Conservation (phyloP, 768 basidiomycete species). For the Gymnopilus dilepis region DNA sequence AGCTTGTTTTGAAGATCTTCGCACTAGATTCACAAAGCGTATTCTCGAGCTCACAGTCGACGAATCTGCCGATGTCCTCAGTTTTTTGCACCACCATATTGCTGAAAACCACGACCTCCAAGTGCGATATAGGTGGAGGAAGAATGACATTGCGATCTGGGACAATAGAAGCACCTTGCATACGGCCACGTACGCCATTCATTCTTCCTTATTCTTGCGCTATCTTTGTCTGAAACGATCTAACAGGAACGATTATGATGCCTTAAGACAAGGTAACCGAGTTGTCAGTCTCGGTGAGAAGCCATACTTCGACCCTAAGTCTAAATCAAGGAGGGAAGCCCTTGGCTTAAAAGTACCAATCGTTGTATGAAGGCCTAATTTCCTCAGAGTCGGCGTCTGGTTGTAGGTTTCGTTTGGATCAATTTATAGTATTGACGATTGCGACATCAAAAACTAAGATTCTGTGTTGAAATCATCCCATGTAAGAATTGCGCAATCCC, state of each 20-base stretch:
- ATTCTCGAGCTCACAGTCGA: conserved; percentile 58
- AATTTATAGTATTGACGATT: too few species aligned
- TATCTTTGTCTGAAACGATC: background rate
- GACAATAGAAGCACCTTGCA: conserved; percentile 61
- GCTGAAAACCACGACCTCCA: conserved; percentile 60
- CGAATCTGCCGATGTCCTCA: conserved; percentile 56
- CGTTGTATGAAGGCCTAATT: too few species aligned
- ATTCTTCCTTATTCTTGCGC: background rate
- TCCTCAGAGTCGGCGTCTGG: too few species aligned
- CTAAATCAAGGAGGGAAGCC: conserved; percentile 39
- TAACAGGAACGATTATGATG: conserved; percentile 40
- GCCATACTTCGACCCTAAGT: conserved; percentile 52
- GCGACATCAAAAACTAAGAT: too few species aligned
- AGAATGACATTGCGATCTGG: conserved; percentile 64
- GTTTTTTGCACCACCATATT: conserved; percentile 54
- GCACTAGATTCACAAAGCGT: conserved; percentile 55
- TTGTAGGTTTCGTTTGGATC: too few species aligned
- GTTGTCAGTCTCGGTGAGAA: conserved; percentile 59
- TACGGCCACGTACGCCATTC: conserved; percentile 44
- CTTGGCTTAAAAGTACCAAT: conserved; percentile 12
- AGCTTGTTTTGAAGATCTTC: background rate
- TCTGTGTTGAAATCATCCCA: too few species aligned
- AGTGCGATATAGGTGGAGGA: conserved; percentile 55
- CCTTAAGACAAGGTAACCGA: conserved; percentile 50
- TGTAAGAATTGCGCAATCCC: too few species aligned